phyloP scores from a whole-genome alignment of 208 protist genomes.

The Lotmaria passim region DNA sequence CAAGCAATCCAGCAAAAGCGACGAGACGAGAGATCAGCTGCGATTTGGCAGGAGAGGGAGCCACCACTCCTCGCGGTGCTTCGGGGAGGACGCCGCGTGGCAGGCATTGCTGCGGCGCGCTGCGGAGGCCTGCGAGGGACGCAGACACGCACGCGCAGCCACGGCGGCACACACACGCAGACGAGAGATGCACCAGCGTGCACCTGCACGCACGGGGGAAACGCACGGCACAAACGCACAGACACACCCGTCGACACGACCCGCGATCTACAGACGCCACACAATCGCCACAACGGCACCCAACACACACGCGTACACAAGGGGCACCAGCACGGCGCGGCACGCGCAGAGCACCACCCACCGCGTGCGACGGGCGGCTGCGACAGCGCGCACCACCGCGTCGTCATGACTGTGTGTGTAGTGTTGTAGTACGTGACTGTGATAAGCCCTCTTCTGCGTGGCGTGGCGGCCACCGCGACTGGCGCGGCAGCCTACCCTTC shows the following conservation, averaged over 20 bases:
- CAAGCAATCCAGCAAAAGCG: too few relatives aligned
- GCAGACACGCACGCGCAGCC: constrained; percentile 20
- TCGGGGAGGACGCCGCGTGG: constrained; percentile 22
- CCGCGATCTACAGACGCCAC: constrained; percentile 3
- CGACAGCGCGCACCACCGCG: constrained; percentile 33
- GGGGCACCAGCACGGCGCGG: constrained; percentile 3
- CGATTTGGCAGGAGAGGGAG: constrained; percentile 24
- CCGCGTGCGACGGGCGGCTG: constrained; percentile 28
- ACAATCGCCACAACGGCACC: constrained; percentile 2
- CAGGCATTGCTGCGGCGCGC: constrained; percentile 37
- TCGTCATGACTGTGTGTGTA: constrained; percentile 24
- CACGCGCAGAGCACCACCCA: constrained; percentile 19
- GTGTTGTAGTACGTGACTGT: background rate
- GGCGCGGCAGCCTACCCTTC: constrained; percentile 22
- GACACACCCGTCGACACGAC: background rate
- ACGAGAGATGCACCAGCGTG: constrained; percentile 8
- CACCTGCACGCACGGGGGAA: constrained; percentile 3
- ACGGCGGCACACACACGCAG: constrained; percentile 26
- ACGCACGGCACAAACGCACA: constrained; percentile 7
- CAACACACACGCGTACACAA: constrained; percentile 9
- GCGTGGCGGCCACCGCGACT: constrained; percentile 30
- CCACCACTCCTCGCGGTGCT: constrained; percentile 31
- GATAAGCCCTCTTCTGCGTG: constrained; percentile 37
- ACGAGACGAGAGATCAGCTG: constrained; percentile 38
- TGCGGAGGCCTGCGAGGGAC: constrained; percentile 10